Conservation (phyloP, 139 green algal species). For the Spirogloea muscicola region DNA sequence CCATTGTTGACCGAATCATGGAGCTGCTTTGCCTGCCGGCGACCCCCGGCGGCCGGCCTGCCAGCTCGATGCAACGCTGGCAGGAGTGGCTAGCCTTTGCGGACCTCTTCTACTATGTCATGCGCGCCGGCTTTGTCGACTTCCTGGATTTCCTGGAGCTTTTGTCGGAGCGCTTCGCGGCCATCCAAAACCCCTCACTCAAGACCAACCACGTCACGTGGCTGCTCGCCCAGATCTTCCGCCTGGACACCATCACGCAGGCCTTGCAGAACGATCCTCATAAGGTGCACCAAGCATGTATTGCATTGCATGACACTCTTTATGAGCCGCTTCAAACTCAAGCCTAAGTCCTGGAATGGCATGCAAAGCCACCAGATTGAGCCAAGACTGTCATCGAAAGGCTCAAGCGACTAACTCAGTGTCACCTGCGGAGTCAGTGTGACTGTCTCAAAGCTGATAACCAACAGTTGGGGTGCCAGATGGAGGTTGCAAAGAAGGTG, state of each 20-base stretch:
- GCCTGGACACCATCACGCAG: neutral
- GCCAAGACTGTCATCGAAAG: neutral
- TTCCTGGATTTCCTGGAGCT: slow-evolving; percentile 17
- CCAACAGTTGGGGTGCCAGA: neutral
- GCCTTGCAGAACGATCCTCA: neutral
- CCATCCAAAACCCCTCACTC: neutral
- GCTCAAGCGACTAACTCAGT: neutral
- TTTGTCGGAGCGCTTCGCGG: neutral
- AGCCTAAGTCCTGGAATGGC: neutral
- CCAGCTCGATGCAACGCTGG: slow-evolving; percentile 1
- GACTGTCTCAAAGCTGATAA: neutral
- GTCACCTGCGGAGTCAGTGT: neutral
- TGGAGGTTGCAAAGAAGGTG: slow-evolving; percentile 6
- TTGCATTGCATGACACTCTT: neutral
- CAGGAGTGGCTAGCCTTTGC: slow-evolving; percentile 27
- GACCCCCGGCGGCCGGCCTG: neutral
- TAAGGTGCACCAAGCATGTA: neutral
- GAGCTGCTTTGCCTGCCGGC: slow-evolving; percentile 14
- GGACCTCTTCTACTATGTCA: slow-evolving; percentile 27
- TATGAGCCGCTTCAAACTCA: neutral
- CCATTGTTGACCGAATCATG: slow-evolving; percentile 17
- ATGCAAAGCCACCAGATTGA: neutral
- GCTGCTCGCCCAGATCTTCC: slow-evolving; percentile 19
- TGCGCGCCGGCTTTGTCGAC: slow-evolving; percentile 26
- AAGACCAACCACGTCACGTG: slow-evolving; percentile 19